Conservation (phyloP, 208 protist species). For the Acanthamoeba royreba region DNA sequence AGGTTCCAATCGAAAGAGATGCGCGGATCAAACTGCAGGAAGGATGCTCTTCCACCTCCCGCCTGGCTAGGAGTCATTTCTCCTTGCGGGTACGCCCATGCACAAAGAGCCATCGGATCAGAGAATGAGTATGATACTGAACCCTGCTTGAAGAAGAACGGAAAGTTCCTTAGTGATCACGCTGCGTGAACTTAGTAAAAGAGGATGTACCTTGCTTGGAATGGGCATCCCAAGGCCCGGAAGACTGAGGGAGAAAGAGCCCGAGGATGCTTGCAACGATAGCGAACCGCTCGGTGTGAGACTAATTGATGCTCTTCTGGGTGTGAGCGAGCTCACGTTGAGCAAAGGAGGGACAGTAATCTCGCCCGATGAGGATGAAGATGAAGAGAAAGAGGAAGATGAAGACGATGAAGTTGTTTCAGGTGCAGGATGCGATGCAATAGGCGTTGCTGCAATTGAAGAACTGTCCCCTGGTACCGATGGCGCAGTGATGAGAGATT, state of each 20-base stretch:
- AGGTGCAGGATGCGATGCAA: neutral
- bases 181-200: no score
- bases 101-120: neutral
- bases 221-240: neutral
- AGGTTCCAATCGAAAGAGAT: conserved; percentile 37
- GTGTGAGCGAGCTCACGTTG: neutral
- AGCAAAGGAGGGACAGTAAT: neutral
- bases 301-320: neutral
- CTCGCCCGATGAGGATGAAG: neutral
- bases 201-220: neutral
- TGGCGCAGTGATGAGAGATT: neutral
- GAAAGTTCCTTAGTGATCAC: no score
- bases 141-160: neutral
- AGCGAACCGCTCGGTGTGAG: conserved; percentile 9
- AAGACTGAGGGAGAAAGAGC: conserved; percentile 21
- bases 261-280: neutral
- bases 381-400: neutral
- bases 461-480: neutral
- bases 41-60: neutral
- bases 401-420: neutral
- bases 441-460: neutral
- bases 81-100: neutral
- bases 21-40: neutral
- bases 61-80: neutral
- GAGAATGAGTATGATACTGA: neutral